phyloP scores from a whole-genome alignment of 768 basidiomycete species.

The Omphalotus guepiniiformis region DNA sequence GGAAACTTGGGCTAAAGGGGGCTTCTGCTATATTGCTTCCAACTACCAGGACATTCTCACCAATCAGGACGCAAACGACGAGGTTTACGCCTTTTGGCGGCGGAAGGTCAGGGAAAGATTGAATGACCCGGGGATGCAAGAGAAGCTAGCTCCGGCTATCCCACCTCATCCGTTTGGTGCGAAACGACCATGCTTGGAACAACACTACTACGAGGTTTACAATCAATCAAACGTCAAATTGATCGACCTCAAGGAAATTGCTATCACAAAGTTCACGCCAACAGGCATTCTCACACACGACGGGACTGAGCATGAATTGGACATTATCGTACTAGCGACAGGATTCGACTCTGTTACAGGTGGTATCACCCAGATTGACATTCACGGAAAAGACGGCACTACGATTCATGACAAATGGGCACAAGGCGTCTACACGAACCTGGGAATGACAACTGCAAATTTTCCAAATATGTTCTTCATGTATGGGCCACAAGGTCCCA shows the following conservation, averaged over 20 bases:
- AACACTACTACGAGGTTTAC: slow-evolving; percentile 7
- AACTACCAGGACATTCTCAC: slow-evolving; percentile 8
- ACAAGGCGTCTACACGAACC: slow-evolving; percentile 11
- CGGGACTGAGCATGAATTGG: slow-evolving; percentile 12
- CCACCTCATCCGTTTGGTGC: slow-evolving; percentile 4
- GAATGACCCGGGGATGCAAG: slow-evolving; percentile 4
- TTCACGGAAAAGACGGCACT: slow-evolving; percentile 12
- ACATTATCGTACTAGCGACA: slow-evolving; percentile 16
- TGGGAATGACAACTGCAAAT: slow-evolving; percentile 12
- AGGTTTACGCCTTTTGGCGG: slow-evolving; percentile 7
- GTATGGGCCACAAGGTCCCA: slow-evolving; percentile 14
- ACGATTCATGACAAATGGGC: slow-evolving; percentile 16
- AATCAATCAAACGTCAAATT: slow-evolving; percentile 13
- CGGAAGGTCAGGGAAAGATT: slow-evolving; percentile 4
- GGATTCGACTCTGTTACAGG: slow-evolving; percentile 15
- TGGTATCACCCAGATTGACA: slow-evolving; percentile 16
- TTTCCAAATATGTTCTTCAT: slow-evolving; percentile 17
- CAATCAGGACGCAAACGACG: slow-evolving; percentile 3
- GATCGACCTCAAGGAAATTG: slow-evolving; percentile 12
- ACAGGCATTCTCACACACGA: slow-evolving; percentile 11
- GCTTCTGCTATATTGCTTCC: slow-evolving; percentile 4
- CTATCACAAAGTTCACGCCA: slow-evolving; percentile 11
- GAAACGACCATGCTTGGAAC: slow-evolving; percentile 6
- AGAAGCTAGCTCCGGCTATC: slow-evolving; percentile 6
- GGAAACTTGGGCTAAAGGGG: slow-evolving; percentile 11